Base-by-base conservation (phyloP, 2,329 filamentous ascomycete species). In the Orbilia blumenaviensis region DNA sequence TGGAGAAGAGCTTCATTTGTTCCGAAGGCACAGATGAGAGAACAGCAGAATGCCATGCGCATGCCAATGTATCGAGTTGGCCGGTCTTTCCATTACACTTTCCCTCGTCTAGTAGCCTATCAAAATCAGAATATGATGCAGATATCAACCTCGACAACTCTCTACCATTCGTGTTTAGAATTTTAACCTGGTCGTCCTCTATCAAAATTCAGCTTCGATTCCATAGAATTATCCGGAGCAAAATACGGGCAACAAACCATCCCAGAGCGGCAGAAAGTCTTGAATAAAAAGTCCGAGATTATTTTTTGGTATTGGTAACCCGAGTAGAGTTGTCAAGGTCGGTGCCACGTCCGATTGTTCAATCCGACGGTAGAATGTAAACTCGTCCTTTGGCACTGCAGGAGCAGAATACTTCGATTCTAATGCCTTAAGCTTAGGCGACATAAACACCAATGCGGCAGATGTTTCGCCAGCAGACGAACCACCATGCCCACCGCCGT, bases 311-410 rank as follows among this genome's bases (percentile, higher is more conserved):
- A 96, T 86, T 0, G 95, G 94, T 78, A 99, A 91, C 0, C 94
- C 94, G 48, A 99, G 86, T 29, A 99, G 84, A 0, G 90, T 93
- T 9, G 92, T 93, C 21, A 99, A 85, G 0, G 94, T 97, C 0
- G 95, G 94, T 0, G 92, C 93, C 73, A 99, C 87, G 82, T 99
- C 96, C 0, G 93, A 96, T 84, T 99, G 95, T 81, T 98, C 92
- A n/a, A 98, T 88, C 66, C 86, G 89, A 32, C 85, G 86, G 82
- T 98, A 98, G 81, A 92, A 98, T 74, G 91, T 88, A 79, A 96
- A 96, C 77, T 95, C 90, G 16, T 89, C 86, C 38, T 85, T 85
- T 5, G 88, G 87, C 10, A 85, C 82, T 2, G 88, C 84, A 0
- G 94, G 93, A 41, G 83, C 75, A 29, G 77, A 75, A 18, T 81